Evolutionary conservation across 768 basidiomycete genomes (phyloP).

Genomic region (Rhizopogon roseolus): DNA sequence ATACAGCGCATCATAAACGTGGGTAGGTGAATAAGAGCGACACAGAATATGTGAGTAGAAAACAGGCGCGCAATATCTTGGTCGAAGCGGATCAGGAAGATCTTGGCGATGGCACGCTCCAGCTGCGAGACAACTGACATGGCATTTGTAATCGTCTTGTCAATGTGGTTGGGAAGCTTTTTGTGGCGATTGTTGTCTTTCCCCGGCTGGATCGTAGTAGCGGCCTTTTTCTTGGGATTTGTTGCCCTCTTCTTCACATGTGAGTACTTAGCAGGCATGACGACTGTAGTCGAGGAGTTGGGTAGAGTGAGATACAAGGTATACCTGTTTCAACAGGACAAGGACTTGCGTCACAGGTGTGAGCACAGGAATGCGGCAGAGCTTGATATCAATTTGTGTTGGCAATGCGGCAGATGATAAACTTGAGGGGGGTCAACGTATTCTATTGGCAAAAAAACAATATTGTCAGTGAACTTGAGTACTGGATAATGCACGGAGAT

Average conservation of each 20-base stretch:
- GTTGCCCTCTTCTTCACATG: slow-evolving; percentile 66
- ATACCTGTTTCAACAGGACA: neutral
- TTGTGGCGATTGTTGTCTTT: slow-evolving; percentile 29
- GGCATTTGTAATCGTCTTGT: slow-evolving; percentile 51
- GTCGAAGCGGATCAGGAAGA: slow-evolving; percentile 66
- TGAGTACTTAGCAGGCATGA: slow-evolving; percentile 70
- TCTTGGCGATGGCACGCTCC: slow-evolving; percentile 63
- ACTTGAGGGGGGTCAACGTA: neutral
- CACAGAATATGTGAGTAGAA: slow-evolving; percentile 61
- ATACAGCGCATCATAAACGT: slow-evolving; percentile 64
- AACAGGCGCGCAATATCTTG: slow-evolving; percentile 73
- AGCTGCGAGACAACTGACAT: slow-evolving; percentile 60
- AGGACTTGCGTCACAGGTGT: neutral
- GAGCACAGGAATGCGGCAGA: neutral
- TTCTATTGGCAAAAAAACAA: neutral
- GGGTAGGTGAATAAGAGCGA: slow-evolving; percentile 63
- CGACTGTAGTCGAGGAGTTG: neutral
- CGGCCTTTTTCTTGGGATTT: slow-evolving; percentile 44
- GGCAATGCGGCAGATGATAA: slow-evolving; percentile 6
- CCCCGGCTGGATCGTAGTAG: slow-evolving; percentile 12
- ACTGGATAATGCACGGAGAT: neutral
- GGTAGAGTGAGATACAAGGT: neutral
- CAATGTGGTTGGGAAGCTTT: slow-evolving; percentile 43
- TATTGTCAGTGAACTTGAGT: neutral
- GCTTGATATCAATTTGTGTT: slow-evolving; percentile 11